Evolutionary conservation across 2,329 filamentous ascomycete genomes (phyloP), one percentile per base, ranked within the genome.

Genomic region (Penicillium sp.): DNA sequence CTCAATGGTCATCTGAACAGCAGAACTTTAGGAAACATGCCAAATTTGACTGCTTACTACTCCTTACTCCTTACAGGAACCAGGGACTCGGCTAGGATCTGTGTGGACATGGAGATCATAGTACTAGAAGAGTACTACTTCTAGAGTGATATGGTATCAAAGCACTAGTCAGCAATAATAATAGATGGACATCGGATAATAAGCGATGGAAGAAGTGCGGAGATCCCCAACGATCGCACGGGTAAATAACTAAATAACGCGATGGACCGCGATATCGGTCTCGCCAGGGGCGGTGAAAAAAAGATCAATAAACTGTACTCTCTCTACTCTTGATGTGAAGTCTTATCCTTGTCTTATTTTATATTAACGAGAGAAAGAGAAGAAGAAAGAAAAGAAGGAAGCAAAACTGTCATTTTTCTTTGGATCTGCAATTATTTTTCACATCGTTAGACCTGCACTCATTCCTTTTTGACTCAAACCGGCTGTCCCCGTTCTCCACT

Each of bases 241-340:
- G 55, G 50, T 50, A 57, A 57, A 56, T 57, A 49, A 47, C 49
- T 50, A 57, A 57, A 56, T 57, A 49, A 47, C 49, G 23, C 38
- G 18, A n/a, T n/a, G n/a, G n/a, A 4, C 18, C 18, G 18, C 18
- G 18, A 20, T 20, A 20, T 20, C 18, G 18, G 18, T 20, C 44
- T 14, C 5, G 14, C 32, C 28, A 44, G 46, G 31, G 46, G 49
- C 49, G 49, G 49, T 52, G 47, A 56, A 53, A 52, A 51, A 56
- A 53, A 52, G 49, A 46, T 24, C 34, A 16, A 34, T 43, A 28
- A 41, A 42, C 31, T 20, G 40, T 22, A 37, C 14, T 20, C 14
- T 31, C 23, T 24, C 23, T 27, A 13, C 4, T 27, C 26, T 11
- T 9, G 10, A 9, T 26, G 23, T 24, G 8, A 24, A 24, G 23